Base-by-base conservation (phyloP, 2,329 filamentous ascomycete species). In the Tolypocladium inflatum region DNA sequence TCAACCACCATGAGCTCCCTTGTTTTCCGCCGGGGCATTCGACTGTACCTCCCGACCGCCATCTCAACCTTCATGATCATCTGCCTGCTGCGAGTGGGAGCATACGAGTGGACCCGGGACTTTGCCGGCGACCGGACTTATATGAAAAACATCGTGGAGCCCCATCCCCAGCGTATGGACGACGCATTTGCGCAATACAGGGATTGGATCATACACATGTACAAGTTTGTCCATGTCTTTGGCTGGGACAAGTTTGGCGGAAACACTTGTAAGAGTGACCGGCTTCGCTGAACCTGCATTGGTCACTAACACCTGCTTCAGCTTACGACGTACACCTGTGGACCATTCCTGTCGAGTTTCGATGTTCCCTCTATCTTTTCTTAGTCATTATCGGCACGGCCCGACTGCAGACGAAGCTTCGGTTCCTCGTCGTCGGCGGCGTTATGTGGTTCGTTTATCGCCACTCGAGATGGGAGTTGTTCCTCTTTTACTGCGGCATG, bases 281-380 rank as follows among this genome's bases (percentile, higher is more conserved):
- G 13, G 33, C 53, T 57, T 50, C 57, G 50, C 9, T 33, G 11
- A 23, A 33, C 9, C 6, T 5, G 23, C 52, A 4, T 43, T 56
- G 15, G 8, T 41, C 35, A 59, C 65, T 71, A 52, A 71, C 62
- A 43, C 10, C 35, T 33, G 37, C 43, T 7, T 9, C 56, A 67
- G 73, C 68, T 26, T 82, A 84, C 63, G 81, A 85, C 63, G 75
- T 81, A 33, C 83, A 86, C 61, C 69, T 85, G 30, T 86, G 83
- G 83, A 85, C 83, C 6, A 85, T 86, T 50, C 82, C 83, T 3
- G 76, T 84, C 53, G 83, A 86, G 66, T 84, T 82, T 64, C 75
- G 79, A 59, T 81, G 78, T 66, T 83, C 80, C 2, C 76, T 86
- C 66, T 74, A 81, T 59, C 74, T 85, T 11, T 85, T 85, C 67